These are phyloP conservation scores for Vanderwaltozyma yarrowii DNA, from an alignment of 805 yeast species.

Conservation along the genomic window DNA sequence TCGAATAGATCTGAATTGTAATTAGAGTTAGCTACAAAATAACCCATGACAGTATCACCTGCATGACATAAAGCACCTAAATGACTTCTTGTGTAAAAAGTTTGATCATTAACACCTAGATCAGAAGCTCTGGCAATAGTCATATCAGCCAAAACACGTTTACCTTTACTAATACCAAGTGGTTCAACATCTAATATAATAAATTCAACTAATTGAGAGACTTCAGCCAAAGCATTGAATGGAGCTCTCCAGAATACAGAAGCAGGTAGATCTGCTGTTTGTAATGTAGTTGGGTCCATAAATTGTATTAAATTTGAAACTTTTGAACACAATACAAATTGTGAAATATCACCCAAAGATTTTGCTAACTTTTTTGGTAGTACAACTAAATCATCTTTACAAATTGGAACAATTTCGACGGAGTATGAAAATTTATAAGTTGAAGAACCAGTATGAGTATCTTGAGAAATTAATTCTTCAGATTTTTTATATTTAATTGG, in stretches of 20 bases:
- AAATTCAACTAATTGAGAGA: constrained; percentile 70
- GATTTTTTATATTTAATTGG: constrained; percentile 79
- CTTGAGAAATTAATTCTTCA: constrained; percentile 83
- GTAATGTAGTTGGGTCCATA: constrained; percentile 73
- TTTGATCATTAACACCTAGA: constrained; percentile 74
- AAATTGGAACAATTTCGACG: constrained; percentile 89
- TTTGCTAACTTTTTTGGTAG: constrained; percentile 82
- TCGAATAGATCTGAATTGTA: constrained; percentile 86
- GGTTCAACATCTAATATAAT: constrained; percentile 91
- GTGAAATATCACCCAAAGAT: constrained; percentile 70
- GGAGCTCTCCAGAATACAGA: constrained; percentile 72
- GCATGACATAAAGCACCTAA: constrained; percentile 92
- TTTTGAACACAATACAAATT: constrained; percentile 76
- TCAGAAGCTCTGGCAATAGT: constrained; percentile 86
- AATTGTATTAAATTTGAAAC: constrained; percentile 77
- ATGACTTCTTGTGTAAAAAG: constrained; percentile 80
- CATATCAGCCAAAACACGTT: constrained; percentile 75
- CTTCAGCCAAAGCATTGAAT: constrained; percentile 67
- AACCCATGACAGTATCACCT: constrained; percentile 93
- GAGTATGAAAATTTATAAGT: constrained; percentile 86
- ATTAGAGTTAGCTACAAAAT: constrained; percentile 73
- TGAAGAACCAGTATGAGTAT: constrained; percentile 83
- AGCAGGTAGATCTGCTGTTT: constrained; percentile 64
- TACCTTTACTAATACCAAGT: constrained; percentile 69
- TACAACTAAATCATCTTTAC: constrained; percentile 92